Evolutionary conservation across 208 protist species (phyloP), one percentile per base, ranked within the genome.

Genomic region (Vickermania ingenoplastis): DNA sequence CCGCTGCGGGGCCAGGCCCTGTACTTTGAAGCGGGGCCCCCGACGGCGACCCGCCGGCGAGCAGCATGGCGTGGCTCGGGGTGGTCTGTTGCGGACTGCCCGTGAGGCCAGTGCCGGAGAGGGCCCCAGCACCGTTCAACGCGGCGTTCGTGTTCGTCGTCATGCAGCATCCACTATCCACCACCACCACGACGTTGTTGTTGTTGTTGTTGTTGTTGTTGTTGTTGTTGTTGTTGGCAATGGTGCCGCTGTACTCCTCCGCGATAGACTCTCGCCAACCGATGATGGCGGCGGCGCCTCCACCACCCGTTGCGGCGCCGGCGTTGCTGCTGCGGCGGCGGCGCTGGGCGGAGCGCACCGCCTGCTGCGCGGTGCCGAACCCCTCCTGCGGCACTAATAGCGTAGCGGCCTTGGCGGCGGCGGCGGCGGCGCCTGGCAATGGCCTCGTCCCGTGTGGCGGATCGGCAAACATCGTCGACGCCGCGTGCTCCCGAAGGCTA

Each of bases 221-320:
- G n/a, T n/a, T n/a, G n/a, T n/a, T n/a, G n/a, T n/a, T n/a, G n/a
- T n/a, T n/a, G n/a, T n/a, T n/a, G n/a, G n/a, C n/a, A n/a, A n/a
- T n/a, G n/a, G n/a, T n/a, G n/a, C n/a, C n/a, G n/a, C n/a, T 45
- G 36, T 45, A 45, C 36, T 45, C 36, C 36, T 45, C 36, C 36
- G 36, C 36, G 11, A 45, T 17, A 17, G 36, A 45, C 36, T 45
- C 11, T n/a, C 36, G 36, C 36, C 36, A 45, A 7, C 11, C 36
- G 11, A 45, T 7, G 11, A 45, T 17, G 7, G 36, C 36, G 17
- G 36, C 36, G 36, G 36, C 36, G 7, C 36, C 17, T 45, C 36
- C 36, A 17, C 36, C 36, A 17, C 36, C 17, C 11, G 36, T 7
- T 7, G 36, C 11, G 36, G 7, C 11, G 7, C 36, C 17, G 36